Evolutionary conservation across 208 protist genomes (phyloP).

Genomic region (Acanthamoeba culbertsoni): DNA sequence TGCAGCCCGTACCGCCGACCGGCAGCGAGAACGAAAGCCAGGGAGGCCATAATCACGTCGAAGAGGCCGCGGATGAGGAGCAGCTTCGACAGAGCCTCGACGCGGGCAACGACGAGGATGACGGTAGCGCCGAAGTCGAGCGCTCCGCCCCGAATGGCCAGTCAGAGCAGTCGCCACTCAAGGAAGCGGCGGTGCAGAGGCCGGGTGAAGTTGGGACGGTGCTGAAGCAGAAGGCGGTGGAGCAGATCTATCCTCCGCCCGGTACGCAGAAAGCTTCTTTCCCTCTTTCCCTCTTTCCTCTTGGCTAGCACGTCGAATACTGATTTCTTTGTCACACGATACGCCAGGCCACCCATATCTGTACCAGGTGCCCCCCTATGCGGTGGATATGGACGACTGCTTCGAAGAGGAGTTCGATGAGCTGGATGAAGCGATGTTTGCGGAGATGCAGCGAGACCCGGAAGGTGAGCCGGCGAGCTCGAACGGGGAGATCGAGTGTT

Average conservation of each 20-base stretch:
- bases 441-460: background rate
- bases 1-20: too few relatives aligned
- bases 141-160: too few relatives aligned
- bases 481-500: background rate
- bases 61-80: too few relatives aligned
- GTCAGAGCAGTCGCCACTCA: background rate
- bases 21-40: too few relatives aligned
- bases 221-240: background rate
- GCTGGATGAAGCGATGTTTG: background rate
- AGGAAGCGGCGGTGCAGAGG: background rate
- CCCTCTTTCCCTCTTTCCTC: background rate
- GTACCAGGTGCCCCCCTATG: background rate
- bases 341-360: background rate
- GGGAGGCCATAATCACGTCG: too few relatives aligned
- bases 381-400: background rate
- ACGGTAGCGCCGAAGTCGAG: too few relatives aligned
- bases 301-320: too few relatives aligned
- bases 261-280: background rate
- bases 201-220: background rate
- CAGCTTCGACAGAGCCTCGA: too few relatives aligned
- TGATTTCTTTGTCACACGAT: background rate
- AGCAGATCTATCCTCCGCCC: slow-evolving; percentile 34
- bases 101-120: too few relatives aligned
- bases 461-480: background rate
- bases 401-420: slow-evolving; percentile 21